Evolutionary conservation across 306 rosid genomes (phyloP).

Genomic region (Oemleria cerasiformis): DNA sequence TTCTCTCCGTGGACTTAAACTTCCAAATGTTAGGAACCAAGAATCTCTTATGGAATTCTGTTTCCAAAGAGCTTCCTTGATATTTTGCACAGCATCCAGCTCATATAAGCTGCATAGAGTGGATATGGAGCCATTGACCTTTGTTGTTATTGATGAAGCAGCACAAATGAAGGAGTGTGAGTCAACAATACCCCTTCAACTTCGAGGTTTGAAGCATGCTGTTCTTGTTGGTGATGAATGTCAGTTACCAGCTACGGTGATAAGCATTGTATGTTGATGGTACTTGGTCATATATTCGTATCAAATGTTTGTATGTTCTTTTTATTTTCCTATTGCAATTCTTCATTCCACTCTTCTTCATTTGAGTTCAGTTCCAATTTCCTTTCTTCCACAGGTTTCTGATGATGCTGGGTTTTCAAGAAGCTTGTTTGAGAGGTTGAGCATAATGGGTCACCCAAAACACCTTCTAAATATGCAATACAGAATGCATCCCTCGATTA

Average conservation of each 20-base stretch:
- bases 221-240: slow-evolving; percentile 77
- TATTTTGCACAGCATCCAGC: slow-evolving; percentile 69
- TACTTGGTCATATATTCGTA: background rate
- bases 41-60: slow-evolving; percentile 42
- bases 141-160: slow-evolving; percentile 79
- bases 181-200: slow-evolving; percentile 61
- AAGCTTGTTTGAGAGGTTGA: slow-evolving; percentile 72
- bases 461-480: slow-evolving; percentile 66
- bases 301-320: too few relatives aligned
- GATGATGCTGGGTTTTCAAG: slow-evolving; percentile 58
- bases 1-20: slow-evolving; percentile 41
- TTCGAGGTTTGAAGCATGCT: slow-evolving; percentile 49
- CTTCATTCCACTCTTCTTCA: background rate
- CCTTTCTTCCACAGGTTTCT: slow-evolving; percentile 41
- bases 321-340: background rate
- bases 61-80: slow-evolving; percentile 50
- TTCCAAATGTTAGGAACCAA: slow-evolving; percentile 33
- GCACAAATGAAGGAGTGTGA: slow-evolving; percentile 80
- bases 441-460: slow-evolving; percentile 41
- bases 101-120: slow-evolving; percentile 51
- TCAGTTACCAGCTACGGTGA: slow-evolving; percentile 70
- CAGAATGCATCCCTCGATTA: slow-evolving; percentile 82
- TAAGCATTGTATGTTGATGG: slow-evolving; percentile 48
- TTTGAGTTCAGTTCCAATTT: background rate
- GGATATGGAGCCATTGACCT: slow-evolving; percentile 35